Base-by-base conservation (phyloP, 2,329 filamentous ascomycete genomes). In the Pseudocercospora macadamiae region DNA sequence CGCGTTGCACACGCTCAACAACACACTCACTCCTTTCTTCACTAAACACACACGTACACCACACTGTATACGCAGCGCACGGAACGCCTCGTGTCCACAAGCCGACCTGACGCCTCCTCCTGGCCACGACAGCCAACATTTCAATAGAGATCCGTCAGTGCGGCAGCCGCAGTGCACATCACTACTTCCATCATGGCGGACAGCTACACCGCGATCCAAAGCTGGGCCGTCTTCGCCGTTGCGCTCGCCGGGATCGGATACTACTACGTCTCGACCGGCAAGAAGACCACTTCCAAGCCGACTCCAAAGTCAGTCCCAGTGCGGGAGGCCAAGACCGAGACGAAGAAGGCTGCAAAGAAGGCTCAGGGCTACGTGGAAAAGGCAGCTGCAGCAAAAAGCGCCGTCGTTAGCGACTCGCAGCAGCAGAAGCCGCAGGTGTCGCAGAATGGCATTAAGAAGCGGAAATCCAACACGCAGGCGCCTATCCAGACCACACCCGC, bases 391-490 rank as follows among this genome's bases (percentile, higher is more conserved):
- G 28, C 52, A 14, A 26, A 39, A 14, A 44, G 30, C 25, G 39
- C 36, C 26, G 36, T n/a, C 39, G 23, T 32, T 25, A 44, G 37
- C 25, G 51, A 30, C 26, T 37, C 53, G 3, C 19, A 42, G 23
- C n/a, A 25, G 32, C 21, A 37, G 14, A 28, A 48, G 32, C n/a
- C 21, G 10, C 18, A 57, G 23, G 23, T 26, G 3, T 19, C 34
- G n/a, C 49, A 62, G 55, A 53, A 56, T 23, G 58, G 49, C 42
- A 52, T 51, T 34, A 74, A 73, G 64, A 75, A 75, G 67, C 66
- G 69, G 44, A 75, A 75, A 58, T 68, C 64, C 16, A 64, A 59
- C 54, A 69, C 69, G 26, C 61, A 62, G 51, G 54, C 55, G 36
- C 44, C 54, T 18, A 28, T 47, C 4, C 61, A 54, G 25, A 49